Base-by-base conservation (phyloP, 345 rosid genomes). In the Bruguiera sexangula region DNA sequence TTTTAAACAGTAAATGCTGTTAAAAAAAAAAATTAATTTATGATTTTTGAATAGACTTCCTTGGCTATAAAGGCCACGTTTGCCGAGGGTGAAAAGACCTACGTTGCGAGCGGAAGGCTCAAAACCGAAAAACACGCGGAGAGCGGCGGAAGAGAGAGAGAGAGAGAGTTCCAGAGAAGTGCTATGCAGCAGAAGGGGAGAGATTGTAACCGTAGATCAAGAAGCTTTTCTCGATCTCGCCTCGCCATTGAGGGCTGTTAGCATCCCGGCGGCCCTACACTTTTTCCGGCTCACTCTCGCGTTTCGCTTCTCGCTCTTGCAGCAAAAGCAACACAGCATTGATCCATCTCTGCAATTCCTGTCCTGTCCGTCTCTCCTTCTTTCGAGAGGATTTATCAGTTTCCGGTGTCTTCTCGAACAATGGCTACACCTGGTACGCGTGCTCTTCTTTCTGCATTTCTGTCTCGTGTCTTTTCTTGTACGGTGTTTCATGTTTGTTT, bases 101-200 rank as follows among this genome's bases (percentile, higher is more conserved):
- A 43, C 50, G 1, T 0, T 3, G 0, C 13, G 2, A 13, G 50
- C 50, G 50, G 4, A 39, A 39, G 16, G 16, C 48, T 39, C 48
- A 11, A 9, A 39, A 39, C 48, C 11, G 11, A 37, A 39, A 11
- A 2, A 11, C 15, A 2, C 59, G 5, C 9, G 7, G 29, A 22
- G 16, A 27, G 18, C 29, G 31, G 60, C 6, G 29, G 9, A 26
- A 6, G 57, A 19, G 58, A 20, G 27, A 24, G 19, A 8, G 26
- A 21, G 15, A 24, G 60, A 56, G 24, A 24, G 24, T 24, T 13
- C 19, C 24, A 11, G 31, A 9, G 5, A 26, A 2, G 26, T 20
- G 73, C 77, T 77, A 92, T 89, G 98, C 92, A 72, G 84, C 96
- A 85, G 83, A 84, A 73, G 82, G 96, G 98, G 26, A 82, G 85